Percentiles rank a stretch among this genome's conserved stretches.
Evolutionary conservation across 2,329 filamentous ascomycete species (phyloP).

Genomic region (Chrysosporium keratinophilum): DNA sequence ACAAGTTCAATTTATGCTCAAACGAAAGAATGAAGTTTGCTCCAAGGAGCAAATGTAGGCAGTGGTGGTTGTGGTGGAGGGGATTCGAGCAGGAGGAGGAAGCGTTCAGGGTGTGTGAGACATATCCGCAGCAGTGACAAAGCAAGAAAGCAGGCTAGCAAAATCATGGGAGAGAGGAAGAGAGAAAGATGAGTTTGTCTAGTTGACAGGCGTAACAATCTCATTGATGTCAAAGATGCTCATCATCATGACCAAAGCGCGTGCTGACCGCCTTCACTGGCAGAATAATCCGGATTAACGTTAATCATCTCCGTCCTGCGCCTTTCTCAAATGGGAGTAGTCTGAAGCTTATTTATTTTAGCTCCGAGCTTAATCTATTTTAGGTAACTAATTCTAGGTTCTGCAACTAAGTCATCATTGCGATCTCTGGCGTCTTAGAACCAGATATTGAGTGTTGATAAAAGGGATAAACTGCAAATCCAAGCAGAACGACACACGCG

Average conservation of each 20-base stretch:
- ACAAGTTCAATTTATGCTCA: no score
- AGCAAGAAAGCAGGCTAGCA: not conserved
- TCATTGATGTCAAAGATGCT: not conserved
- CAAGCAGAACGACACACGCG: no score
- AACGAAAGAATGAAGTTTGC: not conserved
- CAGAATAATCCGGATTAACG: conserved; percentile 4
- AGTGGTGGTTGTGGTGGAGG: not conserved
- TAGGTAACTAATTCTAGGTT: no score
- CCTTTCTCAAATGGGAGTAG: not conserved
- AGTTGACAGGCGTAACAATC: not conserved
- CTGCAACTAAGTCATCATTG: no score
- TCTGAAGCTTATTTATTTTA: not conserved
- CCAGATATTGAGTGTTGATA: no score
- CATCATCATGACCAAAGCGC: not conserved
- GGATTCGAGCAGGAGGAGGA: not conserved
- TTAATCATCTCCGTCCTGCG: not conserved
- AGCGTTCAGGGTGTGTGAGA: not conserved
- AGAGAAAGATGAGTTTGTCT: not conserved
- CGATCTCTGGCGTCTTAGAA: no score
- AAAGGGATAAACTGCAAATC: no score
- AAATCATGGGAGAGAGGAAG: not conserved
- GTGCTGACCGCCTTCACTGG: not conserved
- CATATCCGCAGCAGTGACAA: not conserved
- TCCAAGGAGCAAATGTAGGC: not conserved
- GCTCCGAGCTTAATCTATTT: no score